phyloP scores from a whole-genome alignment of 345 rosid genomes.

The Zanthoxylum bungeanum region DNA sequence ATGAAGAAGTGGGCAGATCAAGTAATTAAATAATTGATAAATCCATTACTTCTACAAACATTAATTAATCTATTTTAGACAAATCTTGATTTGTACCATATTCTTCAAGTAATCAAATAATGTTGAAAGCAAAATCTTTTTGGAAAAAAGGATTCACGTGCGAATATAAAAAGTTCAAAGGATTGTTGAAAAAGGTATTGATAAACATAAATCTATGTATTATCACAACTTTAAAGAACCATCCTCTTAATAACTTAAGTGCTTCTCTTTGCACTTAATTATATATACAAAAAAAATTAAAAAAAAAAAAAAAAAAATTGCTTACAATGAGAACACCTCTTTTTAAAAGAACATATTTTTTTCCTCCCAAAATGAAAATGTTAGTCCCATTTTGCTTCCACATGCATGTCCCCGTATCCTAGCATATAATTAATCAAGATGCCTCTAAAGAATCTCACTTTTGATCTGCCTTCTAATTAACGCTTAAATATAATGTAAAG shows the following conservation, averaged over 20 bases:
- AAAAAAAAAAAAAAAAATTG: too few species aligned
- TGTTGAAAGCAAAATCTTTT: background rate
- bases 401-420: background rate
- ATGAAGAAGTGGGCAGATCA: too few species aligned
- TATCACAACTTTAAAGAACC: background rate
- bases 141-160: background rate
- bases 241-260: background rate
- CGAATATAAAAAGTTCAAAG: background rate
- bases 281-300: too few species aligned
- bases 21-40: too few species aligned
- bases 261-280: background rate
- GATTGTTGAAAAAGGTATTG: background rate
- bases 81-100: too few species aligned
- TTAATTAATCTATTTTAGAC: too few species aligned
- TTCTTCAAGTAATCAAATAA: background rate
- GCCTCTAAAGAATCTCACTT: background rate
- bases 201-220: background rate
- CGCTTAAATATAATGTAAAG: background rate
- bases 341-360: background rate
- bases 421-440: background rate
- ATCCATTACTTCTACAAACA: too few species aligned
- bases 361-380: background rate
- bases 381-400: background rate
- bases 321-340: background rate
- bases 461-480: background rate